Evolutionary conservation across 345 rosid species (phyloP).

Genomic region (Citrus trifoliata): DNA sequence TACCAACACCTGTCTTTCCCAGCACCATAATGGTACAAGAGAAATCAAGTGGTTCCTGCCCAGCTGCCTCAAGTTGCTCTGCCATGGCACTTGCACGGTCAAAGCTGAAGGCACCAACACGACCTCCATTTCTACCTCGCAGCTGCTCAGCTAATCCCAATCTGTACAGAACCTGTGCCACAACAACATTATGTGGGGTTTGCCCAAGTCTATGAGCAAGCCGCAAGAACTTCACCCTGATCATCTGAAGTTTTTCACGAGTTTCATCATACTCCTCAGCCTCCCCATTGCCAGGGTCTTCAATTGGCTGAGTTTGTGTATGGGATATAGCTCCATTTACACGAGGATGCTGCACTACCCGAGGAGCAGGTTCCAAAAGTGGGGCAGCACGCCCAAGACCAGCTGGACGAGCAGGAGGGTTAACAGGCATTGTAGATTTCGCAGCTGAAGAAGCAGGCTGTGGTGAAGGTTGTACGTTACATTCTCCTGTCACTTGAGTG

Average conservation of each 20-base stretch:
- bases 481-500: conserved; percentile 22
- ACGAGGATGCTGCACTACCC: conserved; percentile 71
- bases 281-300: conserved; percentile 63
- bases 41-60: conserved; percentile 95
- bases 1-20: conserved; percentile 98
- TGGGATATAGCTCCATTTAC: conserved; percentile 67
- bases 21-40: conserved; percentile 99
- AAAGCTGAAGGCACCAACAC: conserved; percentile 97
- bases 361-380: conserved; percentile 69
- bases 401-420: conserved; percentile 65
- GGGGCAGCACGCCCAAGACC: conserved; percentile 94
- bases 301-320: conserved; percentile 65
- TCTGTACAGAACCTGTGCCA: conserved; percentile 97
- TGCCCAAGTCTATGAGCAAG: conserved; percentile 98
- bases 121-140: conserved; percentile 96
- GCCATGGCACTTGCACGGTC: conserved; percentile 99
- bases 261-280: conserved; percentile 88
- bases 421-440: conserved; percentile 33
- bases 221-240: conserved; percentile 94
- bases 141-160: conserved; percentile 97
- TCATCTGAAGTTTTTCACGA: conserved; percentile 96
- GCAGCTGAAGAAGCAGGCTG: conserved; percentile 36
- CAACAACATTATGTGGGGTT: conserved; percentile 98
- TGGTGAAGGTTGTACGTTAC: conserved; percentile 19
- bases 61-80: conserved; percentile 93